A percentile compares a stretch with the other conserved stretches of the same genome.
Evolutionary conservation across 805 yeast species (phyloP).

Genomic region (Candida pseudoglaebosa): DNA sequence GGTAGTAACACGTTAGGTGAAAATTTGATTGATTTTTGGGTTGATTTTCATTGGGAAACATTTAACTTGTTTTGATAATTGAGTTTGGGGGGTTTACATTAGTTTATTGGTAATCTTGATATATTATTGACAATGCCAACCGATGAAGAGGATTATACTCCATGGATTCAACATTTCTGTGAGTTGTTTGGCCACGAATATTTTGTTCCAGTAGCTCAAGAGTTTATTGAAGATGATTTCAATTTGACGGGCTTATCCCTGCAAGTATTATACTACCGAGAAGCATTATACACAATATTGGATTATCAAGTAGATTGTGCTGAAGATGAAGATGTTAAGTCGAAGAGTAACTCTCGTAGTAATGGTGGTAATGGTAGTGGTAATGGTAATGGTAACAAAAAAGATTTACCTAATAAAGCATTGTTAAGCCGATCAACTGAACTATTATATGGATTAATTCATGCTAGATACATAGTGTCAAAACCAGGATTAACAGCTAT

Average conservation of each 20-base stretch:
- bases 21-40: no score
- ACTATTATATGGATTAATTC: conserved; percentile 87
- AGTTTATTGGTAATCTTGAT: no score
- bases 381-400: conserved; percentile 4
- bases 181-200: conserved; percentile 80
- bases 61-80: no score
- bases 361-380: neutral
- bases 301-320: conserved; percentile 66
- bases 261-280: conserved; percentile 86
- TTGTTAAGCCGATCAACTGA: conserved; percentile 88
- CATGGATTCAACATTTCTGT: conserved; percentile 83
- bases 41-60: no score
- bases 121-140: conserved; percentile 26
- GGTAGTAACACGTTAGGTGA: no score
- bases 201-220: conserved; percentile 87
- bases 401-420: conserved; percentile 63
- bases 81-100: no score
- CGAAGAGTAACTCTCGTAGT: conserved; percentile 5
- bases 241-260: conserved; percentile 85
- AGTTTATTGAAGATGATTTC: conserved; percentile 94
- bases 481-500: conserved; percentile 84
- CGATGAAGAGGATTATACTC: conserved; percentile 55
- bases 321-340: conserved; percentile 24
- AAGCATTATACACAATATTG: conserved; percentile 84
- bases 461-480: conserved; percentile 84